Percentiles rank a stretch among this genome's conserved stretches.
Conservation (phyloP, 2,329 filamentous ascomycete species). For the Penicillium sp. region DNA sequence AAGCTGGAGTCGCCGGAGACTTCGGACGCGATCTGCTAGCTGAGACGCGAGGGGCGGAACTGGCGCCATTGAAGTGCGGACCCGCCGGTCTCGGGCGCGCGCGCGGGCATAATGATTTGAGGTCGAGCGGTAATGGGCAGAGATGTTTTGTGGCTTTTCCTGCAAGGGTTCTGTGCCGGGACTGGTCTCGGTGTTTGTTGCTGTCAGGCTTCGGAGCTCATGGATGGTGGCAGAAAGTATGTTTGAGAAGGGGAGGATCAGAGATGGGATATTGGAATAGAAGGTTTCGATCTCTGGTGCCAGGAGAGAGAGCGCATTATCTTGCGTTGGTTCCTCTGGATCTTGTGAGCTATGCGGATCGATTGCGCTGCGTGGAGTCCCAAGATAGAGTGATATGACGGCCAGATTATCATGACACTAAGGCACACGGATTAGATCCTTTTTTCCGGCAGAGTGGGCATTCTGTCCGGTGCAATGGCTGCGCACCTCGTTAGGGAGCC, state of each 20-base stretch:
- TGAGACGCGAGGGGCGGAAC: slow-evolving; percentile 24
- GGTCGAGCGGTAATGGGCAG: slow-evolving; percentile 1
- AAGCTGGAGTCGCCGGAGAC: slow-evolving; percentile 31
- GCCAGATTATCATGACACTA: slow-evolving; percentile 35
- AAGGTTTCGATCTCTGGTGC: slow-evolving; percentile 35
- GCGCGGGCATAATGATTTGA: slow-evolving; percentile 18
- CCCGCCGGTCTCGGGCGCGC: slow-evolving; percentile 20
- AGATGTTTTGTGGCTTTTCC: not conserved
- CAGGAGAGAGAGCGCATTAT: slow-evolving; percentile 31
- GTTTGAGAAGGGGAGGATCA: slow-evolving; percentile 26
- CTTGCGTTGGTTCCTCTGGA: slow-evolving; percentile 7
- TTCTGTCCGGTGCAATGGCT: not conserved
- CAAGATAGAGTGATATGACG: slow-evolving; percentile 38
- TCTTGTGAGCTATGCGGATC: slow-evolving; percentile 17
- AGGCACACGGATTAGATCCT: not conserved
- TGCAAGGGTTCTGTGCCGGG: not conserved
- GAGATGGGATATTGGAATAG: slow-evolving; percentile 27
- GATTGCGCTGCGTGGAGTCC: slow-evolving; percentile 25
- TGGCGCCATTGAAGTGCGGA: slow-evolving; percentile 22
- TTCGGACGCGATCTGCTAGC: slow-evolving; percentile 25
- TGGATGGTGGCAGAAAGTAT: slow-evolving; percentile 23
- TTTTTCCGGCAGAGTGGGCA: not conserved
- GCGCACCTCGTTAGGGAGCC: slow-evolving; percentile 34
- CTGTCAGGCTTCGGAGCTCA: slow-evolving; percentile 25
- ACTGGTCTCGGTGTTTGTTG: slow-evolving; percentile 19